Conservation (phyloP, 208 protist genomes). For the Leishmania lainsoni region DNA sequence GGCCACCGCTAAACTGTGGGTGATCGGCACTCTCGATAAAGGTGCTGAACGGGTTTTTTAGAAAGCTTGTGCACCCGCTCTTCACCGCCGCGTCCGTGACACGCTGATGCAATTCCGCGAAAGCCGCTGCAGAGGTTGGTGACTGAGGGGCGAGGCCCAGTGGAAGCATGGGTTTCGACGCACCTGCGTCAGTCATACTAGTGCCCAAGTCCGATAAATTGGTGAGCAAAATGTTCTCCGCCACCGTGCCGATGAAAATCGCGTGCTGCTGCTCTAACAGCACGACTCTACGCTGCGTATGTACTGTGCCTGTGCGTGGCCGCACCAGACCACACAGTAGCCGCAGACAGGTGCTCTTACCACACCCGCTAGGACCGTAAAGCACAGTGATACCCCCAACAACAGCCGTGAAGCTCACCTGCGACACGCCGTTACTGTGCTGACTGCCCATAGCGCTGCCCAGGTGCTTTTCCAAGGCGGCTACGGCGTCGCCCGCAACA, state of each 20-base stretch:
- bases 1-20: constrained; percentile 78
- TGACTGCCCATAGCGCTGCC: constrained; percentile 1
- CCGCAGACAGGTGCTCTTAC: constrained; percentile 79
- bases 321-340: constrained; percentile 59
- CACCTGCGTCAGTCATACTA: not conserved
- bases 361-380: constrained; percentile 75
- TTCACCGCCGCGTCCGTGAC: constrained; percentile 40
- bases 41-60: constrained; percentile 60
- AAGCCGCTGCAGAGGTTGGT: not conserved
- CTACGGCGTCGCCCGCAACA: not conserved
- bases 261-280: constrained; percentile 82
- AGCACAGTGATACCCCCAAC: constrained; percentile 59
- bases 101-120: constrained; percentile 18
- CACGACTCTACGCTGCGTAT: constrained; percentile 46
- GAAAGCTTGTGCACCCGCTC: constrained; percentile 54
- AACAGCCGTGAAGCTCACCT: constrained; percentile 40
- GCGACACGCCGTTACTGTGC: constrained; percentile 35
- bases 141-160: not conserved
- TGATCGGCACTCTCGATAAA: constrained; percentile 73
- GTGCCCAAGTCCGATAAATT: constrained; percentile 22
- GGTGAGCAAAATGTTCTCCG: constrained; percentile 75
- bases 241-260: constrained; percentile 73
- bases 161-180: not conserved
- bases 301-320: constrained; percentile 49
- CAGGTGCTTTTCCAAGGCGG: constrained; percentile 2